Percentiles rank a stretch among this genome's conserved stretches.
Conservation (phyloP, 2,329 filamentous ascomycete genomes). For the Graphiopsis chlorocephala region DNA sequence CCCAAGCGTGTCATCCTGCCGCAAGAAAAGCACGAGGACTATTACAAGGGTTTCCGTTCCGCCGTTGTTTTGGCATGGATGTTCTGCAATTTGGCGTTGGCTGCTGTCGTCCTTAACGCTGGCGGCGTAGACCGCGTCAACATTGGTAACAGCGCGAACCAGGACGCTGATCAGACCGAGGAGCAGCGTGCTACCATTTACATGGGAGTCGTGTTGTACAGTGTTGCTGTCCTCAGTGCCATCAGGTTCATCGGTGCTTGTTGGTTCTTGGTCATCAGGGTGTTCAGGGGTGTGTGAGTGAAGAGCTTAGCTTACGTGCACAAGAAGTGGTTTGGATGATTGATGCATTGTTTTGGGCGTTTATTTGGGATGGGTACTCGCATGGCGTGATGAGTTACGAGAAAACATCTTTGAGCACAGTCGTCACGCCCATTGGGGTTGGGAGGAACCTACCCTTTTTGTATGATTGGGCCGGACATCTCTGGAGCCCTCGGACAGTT, state of each 20-base stretch:
- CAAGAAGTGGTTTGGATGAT: conserved; percentile 11
- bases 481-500: not conserved
- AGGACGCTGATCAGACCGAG: conserved; percentile 46
- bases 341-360: conserved; percentile 13
- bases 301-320: not conserved
- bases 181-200: conserved; percentile 70
- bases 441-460: not conserved
- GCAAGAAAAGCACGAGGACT: conserved; percentile 87
- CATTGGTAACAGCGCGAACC: conserved; percentile 30
- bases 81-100: conserved; percentile 88
- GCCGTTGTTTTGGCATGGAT: conserved; percentile 94
- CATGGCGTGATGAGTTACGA: conserved; percentile 10
- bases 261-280: conserved; percentile 87
- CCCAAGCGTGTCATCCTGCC: conserved; percentile 63
- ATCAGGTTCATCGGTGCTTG: conserved; percentile 85
- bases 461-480: not conserved
- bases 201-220: conserved; percentile 83
- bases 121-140: conserved; percentile 63
- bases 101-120: conserved; percentile 79
- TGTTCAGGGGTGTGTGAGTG: conserved; percentile 62
- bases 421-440: not conserved
- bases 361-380: conserved; percentile 14
- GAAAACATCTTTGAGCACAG: not conserved
- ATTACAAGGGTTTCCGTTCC: conserved; percentile 94
- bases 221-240: conserved; percentile 75